A percentile compares a stretch with the other conserved stretches of the same genome.
Conservation (phyloP, 2,329 filamentous ascomycete genomes). For the Lecanicillium sp. region DNA sequence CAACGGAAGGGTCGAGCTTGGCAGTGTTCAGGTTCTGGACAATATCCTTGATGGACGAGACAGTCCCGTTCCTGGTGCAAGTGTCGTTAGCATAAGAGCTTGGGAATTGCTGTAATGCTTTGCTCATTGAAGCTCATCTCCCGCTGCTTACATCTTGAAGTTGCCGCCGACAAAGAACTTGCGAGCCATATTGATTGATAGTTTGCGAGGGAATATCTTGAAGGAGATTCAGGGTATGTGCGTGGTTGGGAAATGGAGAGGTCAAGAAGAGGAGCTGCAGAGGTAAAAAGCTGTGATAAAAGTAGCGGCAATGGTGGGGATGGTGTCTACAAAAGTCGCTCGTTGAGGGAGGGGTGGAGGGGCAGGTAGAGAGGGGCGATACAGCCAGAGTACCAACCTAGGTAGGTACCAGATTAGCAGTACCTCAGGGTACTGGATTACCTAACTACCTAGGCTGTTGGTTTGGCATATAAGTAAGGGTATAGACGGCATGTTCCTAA, state of each 20-base stretch:
- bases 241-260: neutral
- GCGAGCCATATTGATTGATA: conserved; percentile 68
- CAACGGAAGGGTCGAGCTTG: conserved; percentile 65
- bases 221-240: neutral
- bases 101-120: conserved; percentile 3
- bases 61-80: conserved; percentile 74
- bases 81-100: neutral
- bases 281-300: neutral
- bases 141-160: conserved; percentile 90
- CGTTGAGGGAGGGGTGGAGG: too few relatives aligned
- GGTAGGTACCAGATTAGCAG: too few relatives aligned
- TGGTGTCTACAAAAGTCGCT: too few relatives aligned
- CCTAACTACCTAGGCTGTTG: too few relatives aligned
- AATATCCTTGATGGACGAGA: conserved; percentile 84
- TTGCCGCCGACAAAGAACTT: conserved; percentile 98
- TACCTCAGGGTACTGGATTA: too few relatives aligned
- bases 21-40: conserved; percentile 82
- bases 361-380: too few relatives aligned
- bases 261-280: neutral
- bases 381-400: too few relatives aligned
- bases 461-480: too few relatives aligned
- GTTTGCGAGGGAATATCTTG: conserved; percentile 4
- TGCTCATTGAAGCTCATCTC: conserved; percentile 4
- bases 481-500: too few relatives aligned
- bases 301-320: too few relatives aligned